These are phyloP conservation scores for Thuidium tamariscinum DNA, from an alignment of 225 moss, liverwort and hornwort species.

Conservation along the genomic window DNA sequence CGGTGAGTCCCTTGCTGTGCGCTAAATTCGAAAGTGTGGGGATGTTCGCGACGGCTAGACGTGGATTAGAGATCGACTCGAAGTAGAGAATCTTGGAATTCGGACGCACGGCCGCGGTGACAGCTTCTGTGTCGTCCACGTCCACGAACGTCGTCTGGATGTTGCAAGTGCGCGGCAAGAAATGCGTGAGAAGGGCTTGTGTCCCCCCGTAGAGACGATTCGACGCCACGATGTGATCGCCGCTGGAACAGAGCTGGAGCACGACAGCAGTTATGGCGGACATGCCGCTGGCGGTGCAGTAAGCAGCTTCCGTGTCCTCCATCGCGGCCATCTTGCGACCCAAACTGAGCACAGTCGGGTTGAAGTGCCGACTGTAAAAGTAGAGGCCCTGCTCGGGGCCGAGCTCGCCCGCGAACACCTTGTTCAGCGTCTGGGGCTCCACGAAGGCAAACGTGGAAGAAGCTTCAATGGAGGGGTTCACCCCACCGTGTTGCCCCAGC, in stretches of 20 bases:
- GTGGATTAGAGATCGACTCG: conserved; percentile 82
- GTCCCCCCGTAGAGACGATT: conserved; percentile 81
- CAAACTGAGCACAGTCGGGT: conserved; percentile 66
- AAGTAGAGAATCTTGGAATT: conserved; percentile 78
- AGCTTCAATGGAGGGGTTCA: conserved; percentile 62
- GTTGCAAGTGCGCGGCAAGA: conserved; percentile 67
- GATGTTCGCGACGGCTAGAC: conserved; percentile 60
- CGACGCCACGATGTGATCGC: conserved; percentile 81
- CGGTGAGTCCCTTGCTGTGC: conserved; percentile 41
- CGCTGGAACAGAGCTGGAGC: conserved; percentile 81
- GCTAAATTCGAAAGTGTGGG: conserved; percentile 55
- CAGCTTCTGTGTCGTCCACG: conserved; percentile 39
- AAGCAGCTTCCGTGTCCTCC: conserved; percentile 85
- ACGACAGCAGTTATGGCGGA: conserved; percentile 67
- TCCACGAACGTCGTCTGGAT: conserved; percentile 78
- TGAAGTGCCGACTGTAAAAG: conserved; percentile 80
- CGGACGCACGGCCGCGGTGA: conserved; percentile 31
- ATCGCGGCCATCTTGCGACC: conserved; percentile 81
- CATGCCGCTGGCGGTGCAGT: conserved; percentile 93
- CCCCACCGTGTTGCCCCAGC: conserved; percentile 60
- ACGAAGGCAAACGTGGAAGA: conserved; percentile 69
- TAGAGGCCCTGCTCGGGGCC: conserved; percentile 63
- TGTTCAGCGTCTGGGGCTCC: conserved; percentile 65
- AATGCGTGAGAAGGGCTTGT: conserved; percentile 65
- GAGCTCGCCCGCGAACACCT: conserved; percentile 71